Evolutionary conservation across 768 basidiomycete species (phyloP).

Genomic region (Auricularia sp.): DNA sequence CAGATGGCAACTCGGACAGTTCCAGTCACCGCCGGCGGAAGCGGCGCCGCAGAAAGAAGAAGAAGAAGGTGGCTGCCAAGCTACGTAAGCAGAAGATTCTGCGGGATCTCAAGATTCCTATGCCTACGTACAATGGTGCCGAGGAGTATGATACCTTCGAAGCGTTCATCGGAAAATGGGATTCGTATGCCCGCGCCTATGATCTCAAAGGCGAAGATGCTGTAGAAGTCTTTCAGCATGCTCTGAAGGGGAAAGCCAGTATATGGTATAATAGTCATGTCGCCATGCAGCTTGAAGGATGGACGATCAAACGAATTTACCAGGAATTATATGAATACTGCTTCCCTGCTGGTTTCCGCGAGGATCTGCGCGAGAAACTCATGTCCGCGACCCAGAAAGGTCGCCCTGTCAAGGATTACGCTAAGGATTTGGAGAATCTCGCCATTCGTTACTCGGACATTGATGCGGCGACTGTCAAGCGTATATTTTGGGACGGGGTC

Average conservation of each 20-base stretch:
- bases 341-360: conserved; percentile 22
- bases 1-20: too few species aligned
- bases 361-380: conserved; percentile 19
- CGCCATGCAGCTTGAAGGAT: conserved; percentile 14
- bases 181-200: not conserved
- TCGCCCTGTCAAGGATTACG: conserved; percentile 21
- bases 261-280: conserved; percentile 25
- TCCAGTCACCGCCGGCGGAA: too few species aligned
- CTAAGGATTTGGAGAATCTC: conserved; percentile 25
- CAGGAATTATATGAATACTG: conserved; percentile 26
- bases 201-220: not conserved
- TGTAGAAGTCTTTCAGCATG: conserved; percentile 5
- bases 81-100: too few species aligned
- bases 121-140: not conserved
- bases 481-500: conserved; percentile 27
- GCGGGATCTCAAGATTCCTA: too few species aligned
- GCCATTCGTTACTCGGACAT: conserved; percentile 23
- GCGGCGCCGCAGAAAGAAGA: too few species aligned
- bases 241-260: conserved; percentile 22
- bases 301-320: conserved; percentile 23
- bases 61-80: too few species aligned
- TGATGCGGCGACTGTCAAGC: conserved; percentile 18
- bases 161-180: not conserved
- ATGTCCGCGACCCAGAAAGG: conserved; percentile 14
- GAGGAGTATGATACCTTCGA: not conserved